Percentiles rank a stretch among this genome's conserved stretches.
Conservation (phyloP, 1,284 basidiomycete species). For the Kalmanozyma brasiliensis region DNA sequence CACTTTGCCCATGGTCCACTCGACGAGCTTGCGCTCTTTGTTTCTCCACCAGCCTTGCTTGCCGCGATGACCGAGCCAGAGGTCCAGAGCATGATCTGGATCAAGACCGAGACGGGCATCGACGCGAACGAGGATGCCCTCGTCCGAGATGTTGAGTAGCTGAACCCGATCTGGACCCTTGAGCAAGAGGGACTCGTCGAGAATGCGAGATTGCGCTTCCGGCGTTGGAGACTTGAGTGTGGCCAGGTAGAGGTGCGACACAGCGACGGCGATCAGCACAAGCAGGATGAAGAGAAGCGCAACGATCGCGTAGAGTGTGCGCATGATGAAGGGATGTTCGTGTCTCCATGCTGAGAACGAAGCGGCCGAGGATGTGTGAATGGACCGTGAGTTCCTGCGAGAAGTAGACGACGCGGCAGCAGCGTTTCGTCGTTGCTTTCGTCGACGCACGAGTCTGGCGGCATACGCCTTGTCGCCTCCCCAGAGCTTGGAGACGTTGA, state of each 20-base stretch:
- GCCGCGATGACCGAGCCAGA: constrained; percentile 54
- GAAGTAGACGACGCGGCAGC: constrained; percentile 19
- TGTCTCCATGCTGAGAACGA: constrained; percentile 45
- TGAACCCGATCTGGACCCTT: constrained; percentile 57
- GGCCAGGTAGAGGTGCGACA: constrained; percentile 45
- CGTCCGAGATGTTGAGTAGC: constrained; percentile 56
- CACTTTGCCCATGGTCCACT: constrained; percentile 60
- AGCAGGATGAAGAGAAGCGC: constrained; percentile 44
- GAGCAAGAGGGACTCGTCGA: constrained; percentile 53
- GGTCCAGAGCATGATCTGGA: constrained; percentile 56
- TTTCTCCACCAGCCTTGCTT: constrained; percentile 53
- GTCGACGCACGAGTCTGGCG: constrained; percentile 27
- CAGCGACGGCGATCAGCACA: constrained; percentile 39
- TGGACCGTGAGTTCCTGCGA: constrained; percentile 35
- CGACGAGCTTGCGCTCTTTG: constrained; percentile 55
- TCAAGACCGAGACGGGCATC: constrained; percentile 61
- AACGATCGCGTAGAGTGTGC: constrained; percentile 33
- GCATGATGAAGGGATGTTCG: constrained; percentile 35
- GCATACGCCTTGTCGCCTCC: constrained; percentile 45
- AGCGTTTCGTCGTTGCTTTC: constrained; percentile 30
- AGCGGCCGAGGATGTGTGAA: constrained; percentile 28
- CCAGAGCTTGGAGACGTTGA: constrained; percentile 39
- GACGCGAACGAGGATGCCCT: constrained; percentile 55
- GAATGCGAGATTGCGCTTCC: constrained; percentile 51
- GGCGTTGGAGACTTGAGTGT: constrained; percentile 50